Conservation (phyloP, 2,329 filamentous ascomycete genomes). For the Emericellopsis atlantica region DNA sequence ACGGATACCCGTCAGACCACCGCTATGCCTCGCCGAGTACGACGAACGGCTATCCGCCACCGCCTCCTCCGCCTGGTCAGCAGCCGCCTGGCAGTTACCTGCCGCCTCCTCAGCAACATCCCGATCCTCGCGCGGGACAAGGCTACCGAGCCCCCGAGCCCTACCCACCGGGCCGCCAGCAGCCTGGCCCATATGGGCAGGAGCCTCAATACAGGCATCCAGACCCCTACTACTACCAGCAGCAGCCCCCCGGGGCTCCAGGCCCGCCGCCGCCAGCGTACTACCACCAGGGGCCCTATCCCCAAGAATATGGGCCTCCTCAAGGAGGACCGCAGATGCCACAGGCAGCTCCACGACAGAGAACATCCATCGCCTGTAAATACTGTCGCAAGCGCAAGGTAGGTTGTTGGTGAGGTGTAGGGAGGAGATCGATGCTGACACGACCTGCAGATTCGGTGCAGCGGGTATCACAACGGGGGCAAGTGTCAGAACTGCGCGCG, state of each 20-base stretch:
- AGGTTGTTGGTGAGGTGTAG: constrained; percentile 2
- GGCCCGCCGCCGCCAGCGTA: constrained; percentile 14
- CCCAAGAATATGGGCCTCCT: constrained; percentile 21
- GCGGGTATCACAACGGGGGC: constrained; percentile 46
- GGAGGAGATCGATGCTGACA: no score
- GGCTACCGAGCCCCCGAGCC: constrained; percentile 26
- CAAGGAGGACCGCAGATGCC: constrained; percentile 20
- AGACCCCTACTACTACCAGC: constrained; percentile 21
- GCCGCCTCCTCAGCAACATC: constrained; percentile 23
- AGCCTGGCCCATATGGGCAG: constrained; percentile 15
- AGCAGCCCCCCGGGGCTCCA: constrained; percentile 14
- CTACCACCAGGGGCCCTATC: constrained; percentile 10
- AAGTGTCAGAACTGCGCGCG: constrained; percentile 50
- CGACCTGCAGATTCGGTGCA: constrained; percentile 41
- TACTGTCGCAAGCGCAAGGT: constrained; percentile 53
- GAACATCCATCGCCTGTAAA: constrained; percentile 46
- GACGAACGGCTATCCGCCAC: constrained; percentile 32
- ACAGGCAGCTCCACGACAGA: constrained; percentile 42
- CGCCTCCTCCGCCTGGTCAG: constrained; percentile 18
- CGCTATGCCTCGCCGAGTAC: constrained; percentile 29
- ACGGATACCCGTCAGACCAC: constrained; percentile 18
- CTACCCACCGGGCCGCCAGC: constrained; percentile 19
- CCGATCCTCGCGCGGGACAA: constrained; percentile 15
- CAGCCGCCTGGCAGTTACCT: constrained; percentile 19
- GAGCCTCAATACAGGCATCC: constrained; percentile 17